Conservation (phyloP, 2,329 filamentous ascomycete genomes). For the Akanthomyces lecanii region DNA sequence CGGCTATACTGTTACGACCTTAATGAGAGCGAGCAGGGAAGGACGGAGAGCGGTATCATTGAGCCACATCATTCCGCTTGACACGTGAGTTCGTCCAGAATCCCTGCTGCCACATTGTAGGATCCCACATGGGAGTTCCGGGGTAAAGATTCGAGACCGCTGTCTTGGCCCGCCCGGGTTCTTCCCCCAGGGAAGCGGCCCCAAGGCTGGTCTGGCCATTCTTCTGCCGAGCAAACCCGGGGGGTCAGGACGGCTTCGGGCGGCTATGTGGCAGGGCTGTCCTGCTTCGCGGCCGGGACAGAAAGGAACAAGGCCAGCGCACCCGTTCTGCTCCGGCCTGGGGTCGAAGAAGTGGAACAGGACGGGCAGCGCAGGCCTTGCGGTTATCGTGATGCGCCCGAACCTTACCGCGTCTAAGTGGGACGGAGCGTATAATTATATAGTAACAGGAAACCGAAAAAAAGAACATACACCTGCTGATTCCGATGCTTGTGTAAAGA, state of each 20-base stretch:
- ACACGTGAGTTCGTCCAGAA: neutral
- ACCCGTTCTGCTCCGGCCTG: conserved; percentile 15
- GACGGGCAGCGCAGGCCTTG: conserved; percentile 11
- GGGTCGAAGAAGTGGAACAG: conserved; percentile 10
- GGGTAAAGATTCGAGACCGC: neutral
- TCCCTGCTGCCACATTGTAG: neutral
- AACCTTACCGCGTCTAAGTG: conserved; percentile 18
- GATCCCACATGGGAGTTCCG: neutral
- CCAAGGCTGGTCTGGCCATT: neutral
- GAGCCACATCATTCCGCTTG: neutral
- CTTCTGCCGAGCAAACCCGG: conserved; percentile 11
- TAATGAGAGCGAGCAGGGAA: too few relatives aligned
- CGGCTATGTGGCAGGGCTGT: conserved; percentile 1
- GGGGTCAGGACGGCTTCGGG: conserved; percentile 4
- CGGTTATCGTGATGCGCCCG: conserved; percentile 18
- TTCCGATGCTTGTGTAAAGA: conserved; percentile 15
- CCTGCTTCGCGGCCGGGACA: neutral
- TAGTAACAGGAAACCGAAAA: conserved; percentile 11
- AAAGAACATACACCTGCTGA: neutral
- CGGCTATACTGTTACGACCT: neutral
- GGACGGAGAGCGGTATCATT: neutral
- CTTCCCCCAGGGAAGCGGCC: conserved; percentile 1
- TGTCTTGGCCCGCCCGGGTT: neutral
- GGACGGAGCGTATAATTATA: conserved; percentile 17
- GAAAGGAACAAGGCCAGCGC: neutral